A percentile compares a stretch with the other conserved stretches of the same genome.
These are phyloP conservation scores for Lanmaoa rubissima DNA, from an alignment of 768 basidiomycete species.

Conservation along the genomic window DNA sequence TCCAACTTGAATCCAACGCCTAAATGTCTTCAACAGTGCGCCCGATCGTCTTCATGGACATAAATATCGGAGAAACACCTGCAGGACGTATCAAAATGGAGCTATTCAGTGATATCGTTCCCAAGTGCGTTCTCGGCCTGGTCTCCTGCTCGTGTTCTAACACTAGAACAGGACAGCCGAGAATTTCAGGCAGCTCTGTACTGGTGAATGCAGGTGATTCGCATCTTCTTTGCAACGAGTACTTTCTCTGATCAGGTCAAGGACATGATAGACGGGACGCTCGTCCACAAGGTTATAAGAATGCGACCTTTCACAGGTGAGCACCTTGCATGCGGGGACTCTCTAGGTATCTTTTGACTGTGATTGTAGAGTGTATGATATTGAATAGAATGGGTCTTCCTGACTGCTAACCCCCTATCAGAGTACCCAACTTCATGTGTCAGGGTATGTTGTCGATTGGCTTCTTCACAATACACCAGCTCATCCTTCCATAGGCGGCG, in stretches of 20 bases:
- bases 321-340: conserved; percentile 19
- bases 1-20: neutral
- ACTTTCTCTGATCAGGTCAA: conserved; percentile 15
- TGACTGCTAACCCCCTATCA: conserved; percentile 29
- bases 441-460: conserved; percentile 53
- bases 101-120: conserved; percentile 91
- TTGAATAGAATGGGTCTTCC: neutral
- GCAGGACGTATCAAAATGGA: conserved; percentile 97
- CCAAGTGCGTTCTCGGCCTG: conserved; percentile 60
- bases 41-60: conserved; percentile 96
- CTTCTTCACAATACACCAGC: neutral
- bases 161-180: conserved; percentile 75
- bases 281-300: conserved; percentile 88
- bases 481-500: conserved; percentile 60
- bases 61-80: conserved; percentile 94
- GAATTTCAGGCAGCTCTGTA: conserved; percentile 96
- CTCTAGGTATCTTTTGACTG: conserved; percentile 8
- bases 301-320: conserved; percentile 88
- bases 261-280: conserved; percentile 46
- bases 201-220: conserved; percentile 87
- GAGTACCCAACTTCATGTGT: conserved; percentile 94
- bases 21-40: conserved; percentile 53
- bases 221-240: neutral
- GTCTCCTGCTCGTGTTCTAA: conserved; percentile 2
- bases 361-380: conserved; percentile 62